Evolutionary conservation across 768 basidiomycete species (phyloP).

Genomic region (Hericium alpestre): DNA sequence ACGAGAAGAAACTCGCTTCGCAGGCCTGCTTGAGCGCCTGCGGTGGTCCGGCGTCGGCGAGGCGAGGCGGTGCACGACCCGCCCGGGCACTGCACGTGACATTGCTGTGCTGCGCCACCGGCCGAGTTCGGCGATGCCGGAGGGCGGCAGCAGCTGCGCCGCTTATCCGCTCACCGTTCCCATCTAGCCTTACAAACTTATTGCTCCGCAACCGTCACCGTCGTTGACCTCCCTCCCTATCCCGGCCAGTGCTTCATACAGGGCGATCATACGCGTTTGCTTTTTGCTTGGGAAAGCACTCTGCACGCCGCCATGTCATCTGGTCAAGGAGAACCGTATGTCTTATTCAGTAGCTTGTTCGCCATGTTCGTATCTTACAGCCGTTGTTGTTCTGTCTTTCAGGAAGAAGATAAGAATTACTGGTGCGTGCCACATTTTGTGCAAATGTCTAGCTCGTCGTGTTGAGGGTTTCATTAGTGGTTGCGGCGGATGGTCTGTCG

Average conservation of each 20-base stretch:
- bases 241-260: not conserved
- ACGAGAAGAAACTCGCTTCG: no score
- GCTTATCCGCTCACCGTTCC: not conserved
- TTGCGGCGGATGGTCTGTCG: conserved; percentile 87
- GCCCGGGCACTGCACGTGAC: no score
- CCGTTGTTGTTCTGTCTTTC: conserved; percentile 12
- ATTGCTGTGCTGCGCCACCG: no score
- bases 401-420: conserved; percentile 74
- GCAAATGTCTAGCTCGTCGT: no score
- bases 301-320: conserved; percentile 17
- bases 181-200: conserved; percentile 4
- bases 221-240: no score
- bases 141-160: not conserved
- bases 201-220: not conserved
- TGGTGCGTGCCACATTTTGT: conserved; percentile 31
- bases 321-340: conserved; percentile 19
- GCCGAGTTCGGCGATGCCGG: no score
- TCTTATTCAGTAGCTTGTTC: not conserved
- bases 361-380: not conserved
- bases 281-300: not conserved
- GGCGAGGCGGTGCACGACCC: no score
- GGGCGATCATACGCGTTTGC: not conserved
- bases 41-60: no score
- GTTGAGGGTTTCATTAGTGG: conserved; percentile 47
- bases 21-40: no score